phyloP scores from a whole-genome alignment of 2,329 filamentous ascomycete species.

The Exophiala spinifera region DNA sequence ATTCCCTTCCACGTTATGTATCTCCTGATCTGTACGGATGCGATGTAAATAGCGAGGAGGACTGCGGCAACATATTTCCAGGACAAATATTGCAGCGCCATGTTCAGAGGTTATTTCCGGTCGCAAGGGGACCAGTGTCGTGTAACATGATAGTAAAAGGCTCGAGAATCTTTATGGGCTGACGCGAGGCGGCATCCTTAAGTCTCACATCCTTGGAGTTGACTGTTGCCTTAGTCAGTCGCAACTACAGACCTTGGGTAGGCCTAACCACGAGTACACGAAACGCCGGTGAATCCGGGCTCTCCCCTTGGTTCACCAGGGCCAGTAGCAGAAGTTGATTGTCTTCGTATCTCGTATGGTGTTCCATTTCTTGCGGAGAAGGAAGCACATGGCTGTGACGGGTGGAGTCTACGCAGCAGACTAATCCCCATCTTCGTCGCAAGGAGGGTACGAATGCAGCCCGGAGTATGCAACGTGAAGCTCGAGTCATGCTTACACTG shows the following conservation, averaged over 20 bases:
- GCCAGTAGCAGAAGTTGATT: not conserved
- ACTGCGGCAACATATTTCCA: slow-evolving; percentile 16
- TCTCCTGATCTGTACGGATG: slow-evolving; percentile 17
- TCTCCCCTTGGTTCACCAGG: not conserved
- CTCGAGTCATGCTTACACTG: too few species aligned
- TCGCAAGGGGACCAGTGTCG: not conserved
- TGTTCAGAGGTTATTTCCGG: not conserved
- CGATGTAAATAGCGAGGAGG: slow-evolving; percentile 9
- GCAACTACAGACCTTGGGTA: not conserved
- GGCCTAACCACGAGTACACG: not conserved
- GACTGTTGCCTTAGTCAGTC: too few species aligned
- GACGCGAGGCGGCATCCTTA: too few species aligned
- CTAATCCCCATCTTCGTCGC: too few species aligned
- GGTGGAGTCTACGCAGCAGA: too few species aligned
- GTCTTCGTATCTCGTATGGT: too few species aligned
- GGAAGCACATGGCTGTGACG: too few species aligned
- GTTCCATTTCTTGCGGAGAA: too few species aligned
- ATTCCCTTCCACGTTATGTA: slow-evolving; percentile 20
- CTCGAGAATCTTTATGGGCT: not conserved
- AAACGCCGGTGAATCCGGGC: not conserved
- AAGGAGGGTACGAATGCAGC: not conserved
- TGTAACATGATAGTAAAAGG: not conserved
- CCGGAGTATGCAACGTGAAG: not conserved
- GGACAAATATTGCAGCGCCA: slow-evolving; percentile 14
- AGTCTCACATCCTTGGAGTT: too few species aligned